Base-by-base conservation (phyloP, 352 stramenopile genomes). In the Globisporangium acanthophoron region DNA sequence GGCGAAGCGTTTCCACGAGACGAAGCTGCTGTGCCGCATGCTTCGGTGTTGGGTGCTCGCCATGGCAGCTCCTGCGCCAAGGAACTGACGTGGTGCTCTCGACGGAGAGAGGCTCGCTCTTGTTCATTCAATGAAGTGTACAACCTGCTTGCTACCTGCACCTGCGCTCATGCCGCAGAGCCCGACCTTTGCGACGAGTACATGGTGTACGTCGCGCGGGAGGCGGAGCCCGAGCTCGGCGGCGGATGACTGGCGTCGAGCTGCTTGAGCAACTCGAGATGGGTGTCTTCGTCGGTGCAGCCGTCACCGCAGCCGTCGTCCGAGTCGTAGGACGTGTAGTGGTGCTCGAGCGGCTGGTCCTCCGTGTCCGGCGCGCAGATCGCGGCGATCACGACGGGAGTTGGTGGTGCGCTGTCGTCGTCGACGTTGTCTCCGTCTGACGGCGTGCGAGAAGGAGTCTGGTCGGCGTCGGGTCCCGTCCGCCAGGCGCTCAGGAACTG, bases 1-100 rank as follows among this genome's bases (percentile, higher is more conserved):
- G 37, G 73, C 69, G 3, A 83, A 86, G 53, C 62, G 64, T 29
- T 86, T 75, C 27, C 51, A 77, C n/a, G 64, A 70, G 16, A 37
- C 59, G 5, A 73, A 69, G 44, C 40, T 70, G n/a, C 47, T 74
- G 9, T 59, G 48, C 2, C 18, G 27, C 1, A 52, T 58, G 5
- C 60, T 76, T 40, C 56, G 57, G 0, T 40, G 44, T 0, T 80
- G 68, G 70, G 45, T 80, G 13, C 4, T 24, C 13, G 24, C 41
- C 4, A 29, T 35, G 15, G 29, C 16, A 12, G 21, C 39, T 21
- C 1, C 35, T 35, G 21, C 11, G 8, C 35, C 8, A 15, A 40
- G 7, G 35, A 40, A 40, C 35, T 40, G 35, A 40, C 35, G 35
- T 11, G 12, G 35, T 16, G 35, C 35, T 0, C 31, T 35, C 31